A percentile compares a stretch with the other conserved stretches of the same genome.
phyloP scores from a whole-genome alignment of 441 rosid genomes.

The Erysimum cheiri region DNA sequence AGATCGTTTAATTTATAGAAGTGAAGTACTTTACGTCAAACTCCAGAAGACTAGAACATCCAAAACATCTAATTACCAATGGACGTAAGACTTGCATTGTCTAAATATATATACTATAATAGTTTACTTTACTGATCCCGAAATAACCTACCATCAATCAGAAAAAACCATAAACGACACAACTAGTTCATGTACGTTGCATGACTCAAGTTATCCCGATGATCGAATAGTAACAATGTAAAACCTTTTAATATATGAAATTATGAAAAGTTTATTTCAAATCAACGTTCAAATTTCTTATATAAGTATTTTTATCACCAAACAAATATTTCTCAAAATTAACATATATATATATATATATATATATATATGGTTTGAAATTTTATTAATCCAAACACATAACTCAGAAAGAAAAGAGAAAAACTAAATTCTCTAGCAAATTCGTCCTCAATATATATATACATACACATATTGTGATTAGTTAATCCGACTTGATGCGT shows the following conservation, averaged over 20 bases:
- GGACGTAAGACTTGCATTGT: not conserved
- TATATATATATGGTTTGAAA: not conserved
- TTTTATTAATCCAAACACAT: not conserved
- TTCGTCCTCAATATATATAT: too few species aligned
- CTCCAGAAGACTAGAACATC: too few species aligned
- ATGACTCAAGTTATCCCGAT: not conserved
- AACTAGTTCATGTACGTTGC: not conserved
- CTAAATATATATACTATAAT: not conserved
- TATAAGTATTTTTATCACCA: not conserved
- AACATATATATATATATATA: not conserved
- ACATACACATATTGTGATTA: not conserved
- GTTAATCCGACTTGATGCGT: not conserved
- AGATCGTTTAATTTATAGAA: not conserved
- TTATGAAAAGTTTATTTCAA: not conserved
- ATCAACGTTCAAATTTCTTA: not conserved
- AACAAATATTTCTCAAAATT: not conserved
- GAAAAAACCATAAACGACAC: not conserved
- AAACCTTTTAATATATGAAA: not conserved
- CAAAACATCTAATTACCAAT: not conserved
- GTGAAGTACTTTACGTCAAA: not conserved
- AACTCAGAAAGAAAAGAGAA: not conserved
- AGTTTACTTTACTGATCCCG: not conserved
- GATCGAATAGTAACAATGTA: not conserved
- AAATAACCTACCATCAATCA: not conserved
- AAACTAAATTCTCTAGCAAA: too few species aligned